Conservation (phyloP, 306 rosid species). For the Quercus suber region DNA sequence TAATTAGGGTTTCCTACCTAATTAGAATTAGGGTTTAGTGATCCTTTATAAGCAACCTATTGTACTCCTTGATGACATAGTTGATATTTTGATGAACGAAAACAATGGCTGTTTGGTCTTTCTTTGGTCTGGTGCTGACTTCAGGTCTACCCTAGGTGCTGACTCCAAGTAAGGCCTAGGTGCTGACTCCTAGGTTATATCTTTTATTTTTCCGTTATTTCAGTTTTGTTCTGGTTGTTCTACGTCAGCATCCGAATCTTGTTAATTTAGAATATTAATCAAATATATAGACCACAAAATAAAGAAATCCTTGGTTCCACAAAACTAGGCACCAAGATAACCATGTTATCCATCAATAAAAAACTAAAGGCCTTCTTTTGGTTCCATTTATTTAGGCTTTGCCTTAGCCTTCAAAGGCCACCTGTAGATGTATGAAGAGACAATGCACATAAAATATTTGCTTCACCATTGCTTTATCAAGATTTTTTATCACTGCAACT, state of each 20-base stretch:
- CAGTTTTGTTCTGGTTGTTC: no score
- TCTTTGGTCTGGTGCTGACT: no score
- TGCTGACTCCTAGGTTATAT: no score
- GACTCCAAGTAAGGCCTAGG: no score
- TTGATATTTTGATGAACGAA: no score
- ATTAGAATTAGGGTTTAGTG: no score
- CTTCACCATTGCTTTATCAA: neutral
- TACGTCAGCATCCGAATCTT: neutral
- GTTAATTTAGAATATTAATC: neutral
- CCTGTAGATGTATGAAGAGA: neutral
- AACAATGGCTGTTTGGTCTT: no score
- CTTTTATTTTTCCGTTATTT: no score
- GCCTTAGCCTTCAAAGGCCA: neutral
- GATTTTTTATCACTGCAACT: neutral
- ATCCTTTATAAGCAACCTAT: no score
- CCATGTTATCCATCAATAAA: neutral
- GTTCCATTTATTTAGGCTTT: neutral
- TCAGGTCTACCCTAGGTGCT: no score
- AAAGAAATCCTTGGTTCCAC: neutral
- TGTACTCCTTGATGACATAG: no score
- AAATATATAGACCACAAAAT: neutral
- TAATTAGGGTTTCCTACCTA: no score
- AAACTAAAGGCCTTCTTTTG: neutral
- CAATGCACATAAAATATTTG: neutral
- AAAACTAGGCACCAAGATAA: neutral